Evolutionary conservation across 2,329 filamentous ascomycete species (phyloP).

Genomic region (Aspergillus cejpii): DNA sequence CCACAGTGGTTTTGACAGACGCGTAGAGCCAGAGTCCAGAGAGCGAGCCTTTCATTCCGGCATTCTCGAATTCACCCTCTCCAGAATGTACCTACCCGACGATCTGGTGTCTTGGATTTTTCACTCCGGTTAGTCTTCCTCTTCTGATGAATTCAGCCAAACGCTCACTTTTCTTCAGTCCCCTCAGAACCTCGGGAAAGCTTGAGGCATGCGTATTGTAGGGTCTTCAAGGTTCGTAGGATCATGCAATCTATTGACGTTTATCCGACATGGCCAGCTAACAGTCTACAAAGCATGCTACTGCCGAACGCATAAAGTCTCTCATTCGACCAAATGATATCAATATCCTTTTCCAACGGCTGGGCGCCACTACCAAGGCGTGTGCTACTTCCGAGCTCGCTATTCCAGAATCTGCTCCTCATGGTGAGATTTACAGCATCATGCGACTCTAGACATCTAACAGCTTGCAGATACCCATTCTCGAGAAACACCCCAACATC

Average conservation of each 20-base stretch:
- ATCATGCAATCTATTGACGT: constrained; percentile 22
- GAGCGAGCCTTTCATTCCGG: constrained; percentile 58
- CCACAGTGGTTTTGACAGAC: constrained; percentile 10
- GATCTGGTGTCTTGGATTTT: constrained; percentile 61
- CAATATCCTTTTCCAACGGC: constrained; percentile 49
- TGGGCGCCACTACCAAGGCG: constrained; percentile 51
- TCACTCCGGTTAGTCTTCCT: constrained; percentile 25
- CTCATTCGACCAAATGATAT: constrained; percentile 38
- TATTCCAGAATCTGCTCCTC: constrained; percentile 19
- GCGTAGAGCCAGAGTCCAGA: constrained; percentile 45
- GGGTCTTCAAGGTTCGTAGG: constrained; percentile 43
- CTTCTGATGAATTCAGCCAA: not conserved
- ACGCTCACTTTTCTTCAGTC: constrained; percentile 28
- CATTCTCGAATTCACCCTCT: constrained; percentile 51
- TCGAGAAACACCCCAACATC: constrained; percentile 13
- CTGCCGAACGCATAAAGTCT: constrained; percentile 25
- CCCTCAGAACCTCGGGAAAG: constrained; percentile 51
- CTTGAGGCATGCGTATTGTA: constrained; percentile 56
- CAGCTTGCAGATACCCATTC: constrained; percentile 9
- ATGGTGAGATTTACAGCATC: constrained; percentile 16
- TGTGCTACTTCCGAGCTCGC: constrained; percentile 32
- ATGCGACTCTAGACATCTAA: constrained; percentile 1
- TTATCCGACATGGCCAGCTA: not conserved
- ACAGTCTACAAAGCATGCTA: constrained; percentile 23
- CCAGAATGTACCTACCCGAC: constrained; percentile 50